Evolutionary conservation across 345 rosid species (phyloP).

Genomic region (Eucalyptus coolabah): DNA sequence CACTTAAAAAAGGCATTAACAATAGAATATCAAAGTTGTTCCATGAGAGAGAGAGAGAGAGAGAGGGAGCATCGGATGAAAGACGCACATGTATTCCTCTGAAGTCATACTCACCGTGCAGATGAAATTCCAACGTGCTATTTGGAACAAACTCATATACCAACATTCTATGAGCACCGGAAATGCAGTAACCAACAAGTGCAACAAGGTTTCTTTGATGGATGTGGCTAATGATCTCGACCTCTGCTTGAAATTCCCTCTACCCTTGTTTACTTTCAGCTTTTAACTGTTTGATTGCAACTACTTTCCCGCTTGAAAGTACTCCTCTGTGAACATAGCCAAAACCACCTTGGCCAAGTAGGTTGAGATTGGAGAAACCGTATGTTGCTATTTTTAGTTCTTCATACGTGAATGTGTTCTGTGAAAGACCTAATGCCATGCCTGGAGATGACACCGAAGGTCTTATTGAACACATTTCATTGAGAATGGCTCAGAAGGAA

Average conservation of each 20-base stretch:
- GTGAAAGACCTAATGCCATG: constrained; percentile 20
- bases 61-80: not conserved
- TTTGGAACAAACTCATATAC: constrained; percentile 74
- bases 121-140: constrained; percentile 42
- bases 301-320: constrained; percentile 33
- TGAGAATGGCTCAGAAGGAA: not conserved
- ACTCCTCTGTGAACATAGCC: constrained; percentile 65
- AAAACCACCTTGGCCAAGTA: constrained; percentile 72
- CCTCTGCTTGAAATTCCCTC: constrained; percentile 53
- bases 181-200: constrained; percentile 49
- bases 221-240: constrained; percentile 42
- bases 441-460: constrained; percentile 20
- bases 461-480: not conserved
- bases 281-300: constrained; percentile 56
- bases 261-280: constrained; percentile 53
- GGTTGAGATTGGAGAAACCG: constrained; percentile 26
- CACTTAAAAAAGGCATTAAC: not conserved
- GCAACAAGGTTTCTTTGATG: constrained; percentile 61
- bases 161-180: constrained; percentile 39
- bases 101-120: constrained; percentile 36
- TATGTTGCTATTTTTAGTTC: constrained; percentile 45
- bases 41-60: not conserved
- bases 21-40: not conserved
- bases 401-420: constrained; percentile 29
- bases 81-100: not conserved